phyloP scores from a whole-genome alignment of 768 basidiomycete species.

The Leccinum rimulosum region DNA sequence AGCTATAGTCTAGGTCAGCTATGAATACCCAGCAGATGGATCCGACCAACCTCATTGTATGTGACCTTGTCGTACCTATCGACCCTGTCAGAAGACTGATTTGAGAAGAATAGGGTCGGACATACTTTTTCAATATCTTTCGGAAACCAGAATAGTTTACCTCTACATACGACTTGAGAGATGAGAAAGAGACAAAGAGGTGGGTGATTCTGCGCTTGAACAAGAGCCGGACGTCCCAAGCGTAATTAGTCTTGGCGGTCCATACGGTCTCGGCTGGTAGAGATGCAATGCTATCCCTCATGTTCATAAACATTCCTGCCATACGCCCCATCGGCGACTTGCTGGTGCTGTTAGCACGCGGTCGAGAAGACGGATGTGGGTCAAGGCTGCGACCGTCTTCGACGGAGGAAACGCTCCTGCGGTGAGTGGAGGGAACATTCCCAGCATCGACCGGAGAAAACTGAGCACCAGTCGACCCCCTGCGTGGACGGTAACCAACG shows the following conservation, averaged over 20 bases:
- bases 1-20: conserved; percentile 41
- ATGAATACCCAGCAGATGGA: not conserved
- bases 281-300: too few relatives aligned
- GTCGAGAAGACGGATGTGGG: conserved; percentile 16
- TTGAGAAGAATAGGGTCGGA: not conserved
- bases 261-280: too few relatives aligned
- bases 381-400: conserved; percentile 40
- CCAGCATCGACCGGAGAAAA: conserved; percentile 2
- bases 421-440: conserved; percentile 9
- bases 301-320: too few relatives aligned
- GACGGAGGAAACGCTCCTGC: conserved; percentile 46
- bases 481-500: conserved; percentile 24
- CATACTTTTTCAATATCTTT: conserved; percentile 93
- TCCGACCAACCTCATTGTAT: conserved; percentile 45
- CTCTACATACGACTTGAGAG: conserved; percentile 84
- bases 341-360: too few relatives aligned
- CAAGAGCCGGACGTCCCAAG: conserved; percentile 47
- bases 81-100: not conserved
- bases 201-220: conserved; percentile 89
- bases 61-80: conserved; percentile 95
- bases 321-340: too few relatives aligned
- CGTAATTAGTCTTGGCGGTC: too few relatives aligned
- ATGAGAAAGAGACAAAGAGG: conserved; percentile 72
- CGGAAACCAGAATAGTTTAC: conserved; percentile 91
- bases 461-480: conserved; percentile 14